phyloP scores from a whole-genome alignment of 805 yeast genomes.

The Yarrowia hollandica region DNA sequence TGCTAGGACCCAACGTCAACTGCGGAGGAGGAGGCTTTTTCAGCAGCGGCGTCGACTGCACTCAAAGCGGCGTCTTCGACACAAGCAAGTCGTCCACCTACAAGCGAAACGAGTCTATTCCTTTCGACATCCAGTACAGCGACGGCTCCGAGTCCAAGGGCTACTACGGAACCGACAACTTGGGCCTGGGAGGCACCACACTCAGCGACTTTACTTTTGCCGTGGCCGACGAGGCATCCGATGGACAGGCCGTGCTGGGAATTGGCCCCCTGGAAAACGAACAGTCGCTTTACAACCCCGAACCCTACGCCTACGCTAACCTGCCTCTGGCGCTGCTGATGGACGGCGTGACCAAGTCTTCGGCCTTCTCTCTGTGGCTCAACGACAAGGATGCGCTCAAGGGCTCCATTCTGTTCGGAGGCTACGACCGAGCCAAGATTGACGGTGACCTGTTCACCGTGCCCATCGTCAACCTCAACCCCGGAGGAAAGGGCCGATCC shows the following conservation, averaged over 20 bases:
- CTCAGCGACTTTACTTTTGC: slow-evolving; percentile 67
- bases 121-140: slow-evolving; percentile 46
- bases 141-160: slow-evolving; percentile 51
- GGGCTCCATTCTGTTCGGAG: slow-evolving; percentile 37
- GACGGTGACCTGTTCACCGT: slow-evolving; percentile 35
- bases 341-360: slow-evolving; percentile 44
- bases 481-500: slow-evolving; percentile 35
- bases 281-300: slow-evolving; percentile 33
- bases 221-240: slow-evolving; percentile 63
- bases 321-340: slow-evolving; percentile 42
- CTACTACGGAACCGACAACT: slow-evolving; percentile 59
- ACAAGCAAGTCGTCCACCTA: slow-evolving; percentile 17
- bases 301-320: slow-evolving; percentile 37
- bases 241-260: slow-evolving; percentile 55
- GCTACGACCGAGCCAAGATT: slow-evolving; percentile 32
- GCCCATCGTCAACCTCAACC: slow-evolving; percentile 41
- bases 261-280: slow-evolving; percentile 42
- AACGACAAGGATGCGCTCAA: slow-evolving; percentile 38
- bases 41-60: slow-evolving; percentile 14
- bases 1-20: slow-evolving; percentile 36
- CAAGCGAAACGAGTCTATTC: slow-evolving; percentile 34
- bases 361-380: slow-evolving; percentile 49
- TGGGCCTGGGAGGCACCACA: slow-evolving; percentile 52
- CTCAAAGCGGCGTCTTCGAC: slow-evolving; percentile 13
- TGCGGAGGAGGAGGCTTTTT: slow-evolving; percentile 20